A percentile compares a stretch with the other conserved stretches of the same genome.
phyloP scores from a whole-genome alignment of 306 rosid species.

The Lagenaria siceraria region DNA sequence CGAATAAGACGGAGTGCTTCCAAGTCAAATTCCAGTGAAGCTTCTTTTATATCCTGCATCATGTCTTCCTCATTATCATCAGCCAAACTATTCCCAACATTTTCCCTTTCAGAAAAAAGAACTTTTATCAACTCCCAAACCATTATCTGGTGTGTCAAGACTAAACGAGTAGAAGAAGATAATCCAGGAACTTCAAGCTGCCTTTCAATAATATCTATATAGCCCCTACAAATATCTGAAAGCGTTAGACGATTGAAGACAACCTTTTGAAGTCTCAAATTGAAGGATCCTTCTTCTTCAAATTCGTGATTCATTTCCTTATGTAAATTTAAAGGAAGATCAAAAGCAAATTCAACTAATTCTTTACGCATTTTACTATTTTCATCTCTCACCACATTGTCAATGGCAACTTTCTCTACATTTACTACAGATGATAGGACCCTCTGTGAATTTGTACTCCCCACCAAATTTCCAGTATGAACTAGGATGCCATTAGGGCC shows the following conservation, averaged over 20 bases:
- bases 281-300: conserved; percentile 61
- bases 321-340: conserved; percentile 63
- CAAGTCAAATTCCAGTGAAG: conserved; percentile 44
- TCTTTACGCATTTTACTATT: conserved; percentile 55
- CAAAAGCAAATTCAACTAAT: conserved; percentile 54
- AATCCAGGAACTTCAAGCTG: conserved; percentile 64
- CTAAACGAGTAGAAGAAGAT: conserved; percentile 41
- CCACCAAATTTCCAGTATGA: conserved; percentile 64
- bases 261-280: conserved; percentile 62
- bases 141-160: conserved; percentile 81
- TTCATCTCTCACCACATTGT: conserved; percentile 80
- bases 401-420: conserved; percentile 81
- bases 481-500: conserved; percentile 91
- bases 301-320: conserved; percentile 51
- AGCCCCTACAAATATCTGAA: conserved; percentile 63
- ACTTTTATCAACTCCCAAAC: conserved; percentile 91
- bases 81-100: conserved; percentile 29
- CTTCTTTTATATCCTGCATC: conserved; percentile 74
- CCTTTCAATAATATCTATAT: conserved; percentile 65
- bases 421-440: conserved; percentile 62
- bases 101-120: conserved; percentile 70
- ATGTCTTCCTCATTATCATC: conserved; percentile 84
- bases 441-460: conserved; percentile 33
- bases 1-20: conserved; percentile 83
- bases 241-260: conserved; percentile 46